Evolutionary conservation across 768 basidiomycete genomes (phyloP), one percentile per base, ranked within the genome.

Genomic region (Rhizopogon vesiculosus): DNA sequence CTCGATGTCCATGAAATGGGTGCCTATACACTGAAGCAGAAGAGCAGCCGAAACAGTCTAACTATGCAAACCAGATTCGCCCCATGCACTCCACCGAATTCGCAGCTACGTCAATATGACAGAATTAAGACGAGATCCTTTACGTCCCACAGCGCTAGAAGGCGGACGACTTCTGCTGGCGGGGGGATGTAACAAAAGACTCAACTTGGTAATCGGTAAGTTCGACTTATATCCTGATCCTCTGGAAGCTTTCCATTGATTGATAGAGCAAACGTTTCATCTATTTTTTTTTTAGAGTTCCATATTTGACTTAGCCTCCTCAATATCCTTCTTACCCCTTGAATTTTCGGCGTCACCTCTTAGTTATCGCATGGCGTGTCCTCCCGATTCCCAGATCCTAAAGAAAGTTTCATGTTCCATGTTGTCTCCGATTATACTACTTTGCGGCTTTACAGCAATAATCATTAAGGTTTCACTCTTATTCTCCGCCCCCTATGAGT

Each of bases 121-220:
- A 63, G 59, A 42, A 56, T 68, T 53, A 54, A 59, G 62, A 63
- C 57, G 4, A 58, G 61, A 50, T 65, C 68, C 2, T 53, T 56
- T 25, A 51, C 60, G n/a, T 55, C 66, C 43, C 56, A 59, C 61
- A 67, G 68, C 50, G 46, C 60, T 25, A 68, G 68, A 52, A 64
- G 58, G 44, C 68, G 70, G 49, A 72, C 68, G 1, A 61, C 68
- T 22, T 72, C 69, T 31, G 70, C 65, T 41, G 66, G 71, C 28
- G 69, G 70, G 39, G 68, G 58, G 45, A 70, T 69, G 40, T 69
- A 56, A 65, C 35, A 49, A 22, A 38, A 9, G 15, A 6, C 13
- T 48, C 25, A 12, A 7, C 46, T 15, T 48, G 12, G 29, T 7
- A 9, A 15, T 33, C 15, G 7, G 46, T 38, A 38, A 22, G 48